Base-by-base conservation (phyloP, 2,329 filamentous ascomycete species). In the Geosmithia putterillii region DNA sequence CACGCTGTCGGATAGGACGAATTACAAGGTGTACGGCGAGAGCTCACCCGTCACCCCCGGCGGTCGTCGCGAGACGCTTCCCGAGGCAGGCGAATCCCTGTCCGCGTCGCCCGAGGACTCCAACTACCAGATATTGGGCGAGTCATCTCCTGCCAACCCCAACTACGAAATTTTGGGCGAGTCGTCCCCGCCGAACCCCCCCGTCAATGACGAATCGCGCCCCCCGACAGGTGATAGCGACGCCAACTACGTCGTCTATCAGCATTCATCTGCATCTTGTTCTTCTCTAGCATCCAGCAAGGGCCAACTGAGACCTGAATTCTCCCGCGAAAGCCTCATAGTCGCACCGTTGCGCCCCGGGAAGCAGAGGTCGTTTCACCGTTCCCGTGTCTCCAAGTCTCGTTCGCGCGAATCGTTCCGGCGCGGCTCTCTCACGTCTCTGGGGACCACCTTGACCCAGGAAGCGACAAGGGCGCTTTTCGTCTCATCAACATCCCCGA, bases 311-410 rank as follows among this genome's bases (percentile, higher is more conserved):
- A 63, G 62, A 6, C 59, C 61, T 18, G 66, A 69, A 44, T 80
- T 73, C 53, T 81, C 78, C 0, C 74, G 75, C 48, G 77, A 81
- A 52, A 81, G 76, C 48, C 61, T 81, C 23, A 52, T 74, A 12
- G 73, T 81, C 14, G 64, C 73, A 8, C 76, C 77, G 0, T 58
- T 81, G 17, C 64, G 66, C 39, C 67, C 73, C 8, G 58, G 58
- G 43, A 67, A 63, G 51, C 64, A 65, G 48, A 61, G 58, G 20
- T 71, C 72, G 2, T 63, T 62, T 39, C 73, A 79, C 40, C 64
- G 60, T 19, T 60, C 73, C 22, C 67, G 65, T 4, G 66, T 72
- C 47, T 66, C 66, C 51, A 71, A 66, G 51, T 64, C 68, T 28
- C 61, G 65, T 25, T 77, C 75, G 7, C 65, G 67, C 45, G 73